phyloP scores from a whole-genome alignment of 352 stramenopile species.

The Aphanomyces invadans region DNA sequence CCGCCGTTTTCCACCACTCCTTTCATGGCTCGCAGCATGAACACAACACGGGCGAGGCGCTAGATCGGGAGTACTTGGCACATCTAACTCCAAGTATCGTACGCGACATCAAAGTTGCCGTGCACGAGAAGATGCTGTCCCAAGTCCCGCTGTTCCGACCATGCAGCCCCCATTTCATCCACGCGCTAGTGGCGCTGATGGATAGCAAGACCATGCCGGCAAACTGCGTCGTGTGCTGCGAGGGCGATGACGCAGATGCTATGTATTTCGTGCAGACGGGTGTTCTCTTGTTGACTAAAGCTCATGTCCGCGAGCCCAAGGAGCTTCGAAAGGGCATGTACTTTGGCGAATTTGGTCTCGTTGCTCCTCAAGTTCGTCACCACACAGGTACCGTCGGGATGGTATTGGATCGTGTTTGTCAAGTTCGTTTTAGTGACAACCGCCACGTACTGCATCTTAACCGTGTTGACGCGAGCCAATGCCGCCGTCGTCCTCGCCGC shows the following conservation, averaged over 20 bases:
- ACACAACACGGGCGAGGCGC: slow-evolving; percentile 45
- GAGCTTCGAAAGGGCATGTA: slow-evolving; percentile 54
- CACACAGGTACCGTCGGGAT: background rate
- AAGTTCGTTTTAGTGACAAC: slow-evolving; percentile 44
- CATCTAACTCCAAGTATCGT: slow-evolving; percentile 49
- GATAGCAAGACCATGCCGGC: slow-evolving; percentile 47
- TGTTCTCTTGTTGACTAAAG: slow-evolving; percentile 42
- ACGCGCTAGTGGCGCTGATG: slow-evolving; percentile 43
- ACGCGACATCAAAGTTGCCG: slow-evolving; percentile 52
- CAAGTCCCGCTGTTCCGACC: slow-evolving; percentile 46
- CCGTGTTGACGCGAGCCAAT: slow-evolving; percentile 33
- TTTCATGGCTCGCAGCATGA: slow-evolving; percentile 41
- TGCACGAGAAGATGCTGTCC: slow-evolving; percentile 40
- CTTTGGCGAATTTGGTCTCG: slow-evolving; percentile 52
- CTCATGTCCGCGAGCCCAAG: slow-evolving; percentile 45
- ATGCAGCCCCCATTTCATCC: slow-evolving; percentile 46
- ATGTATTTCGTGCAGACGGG: slow-evolving; percentile 62
- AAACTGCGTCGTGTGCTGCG: slow-evolving; percentile 42
- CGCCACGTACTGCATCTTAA: slow-evolving; percentile 55
- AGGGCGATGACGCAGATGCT: slow-evolving; percentile 48
- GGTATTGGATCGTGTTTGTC: background rate
- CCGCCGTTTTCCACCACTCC: no score
- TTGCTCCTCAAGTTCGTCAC: slow-evolving; percentile 35
- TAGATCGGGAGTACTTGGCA: slow-evolving; percentile 43
- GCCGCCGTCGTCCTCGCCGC: background rate